Evolutionary conservation across 352 stramenopile genomes (phyloP), one percentile per base, ranked within the genome.

Genomic region (Globisporangium irregulare): DNA sequence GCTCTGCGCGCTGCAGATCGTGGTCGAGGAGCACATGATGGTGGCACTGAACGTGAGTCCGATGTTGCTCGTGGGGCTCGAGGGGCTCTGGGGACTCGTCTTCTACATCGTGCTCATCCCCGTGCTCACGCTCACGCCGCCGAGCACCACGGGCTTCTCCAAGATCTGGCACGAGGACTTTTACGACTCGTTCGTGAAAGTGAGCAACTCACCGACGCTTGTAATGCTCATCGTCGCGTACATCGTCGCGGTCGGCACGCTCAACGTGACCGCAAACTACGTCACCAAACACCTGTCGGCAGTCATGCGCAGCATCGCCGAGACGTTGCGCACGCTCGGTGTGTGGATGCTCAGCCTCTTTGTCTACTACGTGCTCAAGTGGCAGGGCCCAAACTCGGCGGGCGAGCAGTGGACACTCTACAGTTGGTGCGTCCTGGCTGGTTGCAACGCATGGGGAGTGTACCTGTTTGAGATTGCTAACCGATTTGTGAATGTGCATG

Each of bases 1-100:
- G 50, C 71, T 97, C 64, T 91, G 84, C 50, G 90, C 90, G 54
- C 70, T 93, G 68, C 90, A 97, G 78, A 96, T 97, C 64, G 86
- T 96, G 27, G 87, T 97, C 24, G 90, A 97, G 69, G 90, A 97
- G 75, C 84, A 92, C 75, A 92, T 95, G 79, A 90, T 96, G 75
- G 66, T 90, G 38, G 75, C 74, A 34, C 72, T 95, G 34, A 86
- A 95, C 67, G 81, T 96, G 64, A 93, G 85, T 66, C 87, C 89
- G 27, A 92, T 97, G 83, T 77, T 95, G 69, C 76, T 95, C 51
- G 90, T 97, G 34, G 90, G 90, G 5, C 83, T 94, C 7, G 90
- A 97, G 71, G 90, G 90, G 0, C 74, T 97, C 22, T 97, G 89
- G 88, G 90, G 90, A 20, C 74, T 95, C n/a, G 80, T 80, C 18